A percentile compares a stretch with the other conserved stretches of the same genome.
These are phyloP conservation scores for Globisporangium nunn DNA, from an alignment of 352 stramenopile genomes.

Conservation along the genomic window DNA sequence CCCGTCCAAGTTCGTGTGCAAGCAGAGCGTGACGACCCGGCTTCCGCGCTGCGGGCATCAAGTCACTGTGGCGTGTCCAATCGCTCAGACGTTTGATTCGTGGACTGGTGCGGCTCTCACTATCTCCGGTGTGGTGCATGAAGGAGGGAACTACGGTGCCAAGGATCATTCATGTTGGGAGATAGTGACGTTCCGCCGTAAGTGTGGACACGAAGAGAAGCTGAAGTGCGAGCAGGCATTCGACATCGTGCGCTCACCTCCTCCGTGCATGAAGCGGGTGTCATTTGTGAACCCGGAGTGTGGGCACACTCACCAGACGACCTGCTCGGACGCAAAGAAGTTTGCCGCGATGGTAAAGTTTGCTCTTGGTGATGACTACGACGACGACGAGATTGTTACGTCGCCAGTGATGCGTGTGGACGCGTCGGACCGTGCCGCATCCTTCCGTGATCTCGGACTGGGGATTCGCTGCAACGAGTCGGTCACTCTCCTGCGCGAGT, in stretches of 20 bases:
- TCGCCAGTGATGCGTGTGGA: constrained; percentile 25
- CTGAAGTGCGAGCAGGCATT: constrained; percentile 67
- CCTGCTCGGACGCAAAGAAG: constrained; percentile 33
- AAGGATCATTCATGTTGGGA: constrained; percentile 66
- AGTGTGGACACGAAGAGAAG: constrained; percentile 49
- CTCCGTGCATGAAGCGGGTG: constrained; percentile 39
- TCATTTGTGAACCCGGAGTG: constrained; percentile 59
- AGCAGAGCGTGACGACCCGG: constrained; percentile 37
- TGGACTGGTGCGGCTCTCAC: constrained; percentile 38
- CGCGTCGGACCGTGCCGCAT: constrained; percentile 18
- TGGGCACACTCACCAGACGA: constrained; percentile 46
- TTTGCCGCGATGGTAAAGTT: constrained; percentile 5
- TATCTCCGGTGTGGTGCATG: constrained; percentile 39
- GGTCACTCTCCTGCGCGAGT: constrained; percentile 29
- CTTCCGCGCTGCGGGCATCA: constrained; percentile 68
- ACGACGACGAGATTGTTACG: not conserved
- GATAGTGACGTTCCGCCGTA: constrained; percentile 48
- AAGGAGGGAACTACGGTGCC: constrained; percentile 51
- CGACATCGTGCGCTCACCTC: constrained; percentile 37
- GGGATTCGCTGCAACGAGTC: constrained; percentile 28
- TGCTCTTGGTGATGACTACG: constrained; percentile 6
- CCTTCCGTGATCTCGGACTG: constrained; percentile 37
- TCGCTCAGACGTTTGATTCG: constrained; percentile 26
- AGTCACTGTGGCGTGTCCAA: constrained; percentile 37
- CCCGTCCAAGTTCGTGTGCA: constrained; percentile 34